Base-by-base conservation (phyloP, 2,329 filamentous ascomycete species). In the Nemania sp. region DNA sequence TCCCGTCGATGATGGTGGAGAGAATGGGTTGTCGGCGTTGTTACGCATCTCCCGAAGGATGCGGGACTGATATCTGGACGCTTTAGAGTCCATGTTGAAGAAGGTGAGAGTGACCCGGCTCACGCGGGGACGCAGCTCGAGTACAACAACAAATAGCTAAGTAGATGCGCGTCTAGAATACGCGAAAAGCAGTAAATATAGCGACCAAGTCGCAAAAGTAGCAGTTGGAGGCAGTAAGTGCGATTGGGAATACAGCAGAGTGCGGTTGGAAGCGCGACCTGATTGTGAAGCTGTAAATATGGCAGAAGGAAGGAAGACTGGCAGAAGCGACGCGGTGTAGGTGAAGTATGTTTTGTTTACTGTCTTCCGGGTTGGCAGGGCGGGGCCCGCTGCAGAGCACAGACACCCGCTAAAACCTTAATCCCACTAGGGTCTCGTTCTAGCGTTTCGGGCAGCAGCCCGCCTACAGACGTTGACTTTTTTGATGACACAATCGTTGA, bases 1-100 rank as follows among this genome's bases (percentile, higher is more conserved):
- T 50, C 80, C 80, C 24, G 80, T 82, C 6, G 80, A 83, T 6
- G 80, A 81, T 17, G 80, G 80, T 5, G 80, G 80, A 17, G 80
- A 82, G 69, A 81, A 82, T 5, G 80, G 80, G 66, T 82, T 80
- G 54, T 80, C 74, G 67, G 52, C 66, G 60, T 67, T 62, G 20
- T 70, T 66, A 59, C 67, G 65, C 67, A 70, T 70, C 64, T 70
- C 68, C 58, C 67, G 61, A 57, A 70, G 65, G 59, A 70, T 69
- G 61, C 68, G 68, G 22, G 68, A 70, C 23, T 65, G 62, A 49
- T 66, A 65, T 55, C 61, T 61, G 36, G 57, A 60, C 9, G 59
- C 60, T 49, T 64, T 65, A 43, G 65, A 60, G 42, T 67, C 67
- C 67, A 61, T 61, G 8, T 5, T 43, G 49, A 49, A 40, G 31